phyloP scores from a whole-genome alignment of 148 eudicot species.

The Silene uniflora region DNA sequence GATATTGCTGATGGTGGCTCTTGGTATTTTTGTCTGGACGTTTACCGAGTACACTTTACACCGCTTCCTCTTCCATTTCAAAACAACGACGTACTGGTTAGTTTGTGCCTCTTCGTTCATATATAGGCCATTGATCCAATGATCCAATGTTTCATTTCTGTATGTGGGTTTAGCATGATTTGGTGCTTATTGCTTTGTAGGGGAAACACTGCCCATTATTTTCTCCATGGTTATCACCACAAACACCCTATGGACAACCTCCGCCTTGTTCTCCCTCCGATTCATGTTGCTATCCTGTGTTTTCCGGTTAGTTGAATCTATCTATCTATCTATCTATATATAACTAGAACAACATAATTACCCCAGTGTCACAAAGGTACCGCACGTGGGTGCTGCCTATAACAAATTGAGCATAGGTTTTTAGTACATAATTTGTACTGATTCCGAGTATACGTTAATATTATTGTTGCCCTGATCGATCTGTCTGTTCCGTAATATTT shows the following conservation, averaged over 20 bases:
- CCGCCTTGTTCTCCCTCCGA: slow-evolving; percentile 86
- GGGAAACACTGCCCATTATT: slow-evolving; percentile 56
- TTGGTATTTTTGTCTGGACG: slow-evolving; percentile 32
- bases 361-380: too few species aligned
- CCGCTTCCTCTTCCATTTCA: slow-evolving; percentile 36
- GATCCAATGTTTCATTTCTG: slow-evolving; percentile 33
- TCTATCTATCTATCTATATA: neutral
- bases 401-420: too few species aligned
- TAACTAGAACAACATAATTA: too few species aligned
- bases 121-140: slow-evolving; percentile 35
- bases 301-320: too few species aligned
- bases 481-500: neutral
- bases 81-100: slow-evolving; percentile 33
- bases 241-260: slow-evolving; percentile 79
- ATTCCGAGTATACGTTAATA: neutral
- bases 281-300: slow-evolving; percentile 61
- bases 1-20: slow-evolving; percentile 14
- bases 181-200: slow-evolving; percentile 20
- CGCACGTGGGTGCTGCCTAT: too few species aligned
- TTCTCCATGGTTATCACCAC: too few species aligned
- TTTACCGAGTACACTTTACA: slow-evolving; percentile 32
- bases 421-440: too few species aligned
- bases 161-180: neutral
- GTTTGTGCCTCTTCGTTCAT: slow-evolving; percentile 35
- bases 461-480: too few species aligned